Evolutionary conservation across 106 monocot genomes (phyloP).

Genomic region (Dendrobium chrysotoxum): DNA sequence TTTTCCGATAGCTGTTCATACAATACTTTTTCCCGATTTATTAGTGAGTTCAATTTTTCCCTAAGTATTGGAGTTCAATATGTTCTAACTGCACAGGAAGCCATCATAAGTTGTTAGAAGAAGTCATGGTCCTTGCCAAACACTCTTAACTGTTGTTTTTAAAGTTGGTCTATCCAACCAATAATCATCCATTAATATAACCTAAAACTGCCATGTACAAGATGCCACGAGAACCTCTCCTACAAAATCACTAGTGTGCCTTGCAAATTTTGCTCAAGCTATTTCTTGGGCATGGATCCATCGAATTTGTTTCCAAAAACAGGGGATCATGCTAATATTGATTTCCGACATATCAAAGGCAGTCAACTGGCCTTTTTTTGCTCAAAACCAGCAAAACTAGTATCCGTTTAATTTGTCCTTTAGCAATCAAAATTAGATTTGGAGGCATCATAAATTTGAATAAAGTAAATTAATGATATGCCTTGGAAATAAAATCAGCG

Average conservation of each 20-base stretch:
- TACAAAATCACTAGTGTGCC: not conserved
- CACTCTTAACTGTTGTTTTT: not conserved
- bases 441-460: not conserved
- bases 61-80: too few species aligned
- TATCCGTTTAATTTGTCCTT: not conserved
- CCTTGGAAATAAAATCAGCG: too few species aligned
- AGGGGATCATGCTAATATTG: not conserved
- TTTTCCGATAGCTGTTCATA: not conserved
- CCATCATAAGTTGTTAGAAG: not conserved
- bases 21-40: not conserved
- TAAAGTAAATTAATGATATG: not conserved
- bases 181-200: not conserved
- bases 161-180: not conserved
- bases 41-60: not conserved
- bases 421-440: not conserved
- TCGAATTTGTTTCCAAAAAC: not conserved
- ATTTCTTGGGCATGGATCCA: not conserved
- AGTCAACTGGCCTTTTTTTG: not conserved
- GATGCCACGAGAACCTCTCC: not conserved
- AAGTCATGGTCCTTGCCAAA: not conserved
- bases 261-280: not conserved
- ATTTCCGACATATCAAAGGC: not conserved
- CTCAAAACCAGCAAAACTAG: not conserved
- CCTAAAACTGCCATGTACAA: not conserved
- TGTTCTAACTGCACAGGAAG: too few species aligned